phyloP scores from a whole-genome alignment of 2,329 filamentous ascomycete genomes.

The Penicillium sp. region DNA sequence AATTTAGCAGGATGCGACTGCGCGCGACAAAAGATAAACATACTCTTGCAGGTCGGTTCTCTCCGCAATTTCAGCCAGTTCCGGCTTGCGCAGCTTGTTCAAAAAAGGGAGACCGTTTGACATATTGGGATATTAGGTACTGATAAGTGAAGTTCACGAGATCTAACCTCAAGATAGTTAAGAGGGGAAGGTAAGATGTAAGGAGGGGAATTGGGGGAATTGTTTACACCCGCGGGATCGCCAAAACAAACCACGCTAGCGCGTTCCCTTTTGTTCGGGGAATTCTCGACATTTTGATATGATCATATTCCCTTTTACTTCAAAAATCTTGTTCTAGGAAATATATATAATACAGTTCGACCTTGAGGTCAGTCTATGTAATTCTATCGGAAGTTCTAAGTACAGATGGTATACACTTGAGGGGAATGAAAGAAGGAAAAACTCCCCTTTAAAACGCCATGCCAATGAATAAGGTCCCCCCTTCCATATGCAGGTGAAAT shows the following conservation, averaged over 20 bases:
- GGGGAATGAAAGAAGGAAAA: neutral
- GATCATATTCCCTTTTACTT: neutral
- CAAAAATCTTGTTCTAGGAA: neutral
- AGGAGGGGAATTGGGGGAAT: conserved; percentile 17
- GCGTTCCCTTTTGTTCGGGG: conserved; percentile 16
- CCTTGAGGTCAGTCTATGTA: neutral
- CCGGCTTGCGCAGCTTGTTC: conserved; percentile 76
- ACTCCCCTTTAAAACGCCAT: conserved; percentile 20
- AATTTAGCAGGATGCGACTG: conserved; percentile 2
- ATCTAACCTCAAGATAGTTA: conserved; percentile 5
- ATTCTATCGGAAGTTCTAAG: neutral
- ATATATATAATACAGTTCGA: neutral
- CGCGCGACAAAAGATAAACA: conserved; percentile 36
- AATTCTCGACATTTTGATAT: neutral
- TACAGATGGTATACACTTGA: neutral
- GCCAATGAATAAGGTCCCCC: conserved; percentile 14
- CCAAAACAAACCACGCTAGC: conserved; percentile 31
- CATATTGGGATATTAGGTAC: conserved; percentile 51
- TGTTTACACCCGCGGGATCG: conserved; percentile 35
- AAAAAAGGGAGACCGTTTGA: conserved; percentile 69
- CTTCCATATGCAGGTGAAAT: conserved; percentile 12
- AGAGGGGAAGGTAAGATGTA: conserved; percentile 15
- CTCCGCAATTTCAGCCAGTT: conserved; percentile 73
- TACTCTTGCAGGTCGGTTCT: conserved; percentile 71
- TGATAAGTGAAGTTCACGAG: conserved; percentile 2